Conservation (phyloP, 108 stramenopile species). For the Discostella pseudostelligera region DNA sequence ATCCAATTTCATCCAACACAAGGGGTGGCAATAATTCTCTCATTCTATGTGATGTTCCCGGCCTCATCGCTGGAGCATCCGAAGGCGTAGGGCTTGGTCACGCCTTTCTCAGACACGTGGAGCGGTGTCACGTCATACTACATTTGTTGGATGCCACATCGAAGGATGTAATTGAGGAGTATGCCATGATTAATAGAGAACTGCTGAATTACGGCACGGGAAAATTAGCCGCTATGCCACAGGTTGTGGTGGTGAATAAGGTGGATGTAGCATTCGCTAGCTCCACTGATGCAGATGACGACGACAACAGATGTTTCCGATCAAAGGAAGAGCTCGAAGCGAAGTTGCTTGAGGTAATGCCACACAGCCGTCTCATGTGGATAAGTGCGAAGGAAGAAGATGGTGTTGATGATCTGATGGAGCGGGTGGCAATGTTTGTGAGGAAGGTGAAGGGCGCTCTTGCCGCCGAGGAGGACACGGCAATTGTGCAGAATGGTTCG, state of each 20-base stretch:
- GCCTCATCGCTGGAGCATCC: conserved; percentile 88
- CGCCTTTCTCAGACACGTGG: conserved; percentile 91
- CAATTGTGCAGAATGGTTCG: neutral
- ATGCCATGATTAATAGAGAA: conserved; percentile 93
- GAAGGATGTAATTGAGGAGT: conserved; percentile 85
- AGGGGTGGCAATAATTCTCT: conserved; percentile 76
- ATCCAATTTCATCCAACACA: conserved; percentile 51
- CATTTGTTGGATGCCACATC: conserved; percentile 94
- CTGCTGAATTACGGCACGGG: conserved; percentile 88
- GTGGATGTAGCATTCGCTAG: conserved; percentile 70
- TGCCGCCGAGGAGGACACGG: conserved; percentile 18
- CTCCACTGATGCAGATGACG: conserved; percentile 16
- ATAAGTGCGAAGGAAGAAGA: conserved; percentile 88
- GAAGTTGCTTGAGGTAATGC: conserved; percentile 62
- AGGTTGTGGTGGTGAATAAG: conserved; percentile 95
- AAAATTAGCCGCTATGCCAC: conserved; percentile 89
- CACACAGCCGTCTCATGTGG: conserved; percentile 81
- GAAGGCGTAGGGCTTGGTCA: conserved; percentile 88
- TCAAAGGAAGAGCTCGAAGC: conserved; percentile 55
- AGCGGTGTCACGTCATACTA: conserved; percentile 93
- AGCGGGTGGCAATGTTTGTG: conserved; percentile 78
- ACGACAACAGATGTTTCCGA: conserved; percentile 11
- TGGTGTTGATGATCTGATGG: conserved; percentile 88
- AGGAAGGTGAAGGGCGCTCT: conserved; percentile 64
- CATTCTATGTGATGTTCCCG: conserved; percentile 92